Conservation (phyloP, 2,329 filamentous ascomycete genomes). For the Exophiala mesophila region DNA sequence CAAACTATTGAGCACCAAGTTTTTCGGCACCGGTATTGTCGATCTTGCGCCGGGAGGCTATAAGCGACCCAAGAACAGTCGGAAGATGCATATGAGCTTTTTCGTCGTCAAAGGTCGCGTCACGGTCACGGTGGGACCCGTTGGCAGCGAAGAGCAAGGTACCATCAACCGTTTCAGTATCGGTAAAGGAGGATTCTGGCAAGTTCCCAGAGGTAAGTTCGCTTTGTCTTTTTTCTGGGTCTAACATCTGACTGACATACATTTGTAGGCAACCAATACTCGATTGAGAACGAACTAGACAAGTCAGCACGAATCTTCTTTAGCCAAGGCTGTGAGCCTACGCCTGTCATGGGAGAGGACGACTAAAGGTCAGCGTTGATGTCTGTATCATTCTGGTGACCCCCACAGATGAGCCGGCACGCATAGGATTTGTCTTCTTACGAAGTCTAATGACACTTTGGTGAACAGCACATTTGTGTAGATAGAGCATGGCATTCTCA, state of each 20-base stretch:
- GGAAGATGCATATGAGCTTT: conserved; percentile 96
- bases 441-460: too few relatives aligned
- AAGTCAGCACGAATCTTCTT: conserved; percentile 79
- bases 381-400: too few relatives aligned
- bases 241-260: too few relatives aligned
- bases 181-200: conserved; percentile 82
- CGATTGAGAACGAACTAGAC: conserved; percentile 68
- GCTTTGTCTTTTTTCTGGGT: conserved; percentile 11
- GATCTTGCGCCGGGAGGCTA: conserved; percentile 77
- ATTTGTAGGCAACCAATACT: conserved; percentile 81
- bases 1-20: conserved; percentile 77
- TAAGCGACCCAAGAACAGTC: conserved; percentile 86
- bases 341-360: conserved; percentile 4
- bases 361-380: too few relatives aligned
- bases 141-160: conserved; percentile 35
- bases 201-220: conserved; percentile 83
- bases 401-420: too few relatives aligned
- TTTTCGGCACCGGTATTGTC: conserved; percentile 85
- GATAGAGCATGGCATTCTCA: too few relatives aligned
- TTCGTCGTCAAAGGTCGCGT: conserved; percentile 83
- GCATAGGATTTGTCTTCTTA: too few relatives aligned
- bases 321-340: conserved; percentile 68
- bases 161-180: conserved; percentile 66
- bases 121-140: conserved; percentile 67
- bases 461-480: too few relatives aligned